A percentile compares a stretch with the other conserved stretches of the same genome.
Evolutionary conservation across 2,329 filamentous ascomycete species (phyloP).

Genomic region (Trichoderma oligosporum): DNA sequence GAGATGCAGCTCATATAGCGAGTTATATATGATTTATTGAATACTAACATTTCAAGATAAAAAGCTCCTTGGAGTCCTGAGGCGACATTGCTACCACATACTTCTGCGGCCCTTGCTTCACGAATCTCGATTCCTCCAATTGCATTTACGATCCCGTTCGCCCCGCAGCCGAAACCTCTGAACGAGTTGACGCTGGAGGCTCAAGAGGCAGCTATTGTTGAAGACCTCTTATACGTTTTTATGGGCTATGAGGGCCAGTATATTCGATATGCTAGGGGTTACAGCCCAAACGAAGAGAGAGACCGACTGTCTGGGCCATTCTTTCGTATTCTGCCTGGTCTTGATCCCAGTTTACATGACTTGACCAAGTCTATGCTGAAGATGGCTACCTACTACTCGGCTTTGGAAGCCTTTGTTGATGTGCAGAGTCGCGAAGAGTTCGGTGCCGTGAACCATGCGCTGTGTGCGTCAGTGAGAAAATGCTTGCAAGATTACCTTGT

Average conservation of each 20-base stretch:
- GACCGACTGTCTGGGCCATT: constrained; percentile 78
- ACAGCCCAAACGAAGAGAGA: constrained; percentile 80
- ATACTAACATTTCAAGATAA: background rate
- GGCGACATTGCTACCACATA: constrained; percentile 66
- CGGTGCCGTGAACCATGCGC: constrained; percentile 88
- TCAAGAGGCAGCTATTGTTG: constrained; percentile 82
- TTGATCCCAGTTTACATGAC: constrained; percentile 89
- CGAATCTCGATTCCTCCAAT: constrained; percentile 64
- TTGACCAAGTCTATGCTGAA: constrained; percentile 84
- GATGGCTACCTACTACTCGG: constrained; percentile 90
- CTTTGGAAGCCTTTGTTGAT: constrained; percentile 88
- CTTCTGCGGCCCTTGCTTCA: constrained; percentile 68
- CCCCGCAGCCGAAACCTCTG: constrained; percentile 67
- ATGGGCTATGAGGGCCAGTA: constrained; percentile 99
- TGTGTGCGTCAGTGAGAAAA: constrained; percentile 92
- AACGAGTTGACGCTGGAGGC: constrained; percentile 69
- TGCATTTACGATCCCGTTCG: constrained; percentile 68
- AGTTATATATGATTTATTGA: too few relatives aligned
- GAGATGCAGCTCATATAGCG: background rate
- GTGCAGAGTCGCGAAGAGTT: constrained; percentile 91
- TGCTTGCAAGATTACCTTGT: constrained; percentile 90
- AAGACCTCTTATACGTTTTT: constrained; percentile 89
- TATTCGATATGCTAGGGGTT: constrained; percentile 77
- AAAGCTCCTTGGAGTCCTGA: constrained; percentile 70
- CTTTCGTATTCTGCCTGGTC: constrained; percentile 74